Percentiles rank a stretch among this genome's conserved stretches.
phyloP scores from a whole-genome alignment of 106 monocot species.

The Ottelia alismoides region DNA sequence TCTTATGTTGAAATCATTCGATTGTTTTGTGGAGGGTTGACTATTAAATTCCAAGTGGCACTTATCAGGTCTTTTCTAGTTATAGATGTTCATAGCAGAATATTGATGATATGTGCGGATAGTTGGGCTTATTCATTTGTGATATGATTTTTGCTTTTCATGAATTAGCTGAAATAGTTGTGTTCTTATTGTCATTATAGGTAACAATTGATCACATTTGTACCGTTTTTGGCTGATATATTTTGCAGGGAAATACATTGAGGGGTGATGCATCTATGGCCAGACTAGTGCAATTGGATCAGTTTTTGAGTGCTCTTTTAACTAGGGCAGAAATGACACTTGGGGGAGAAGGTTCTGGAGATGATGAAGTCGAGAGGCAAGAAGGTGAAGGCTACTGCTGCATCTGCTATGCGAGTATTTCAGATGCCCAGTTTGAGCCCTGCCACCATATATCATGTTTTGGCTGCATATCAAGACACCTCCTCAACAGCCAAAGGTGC shows the following conservation, averaged over 20 bases:
- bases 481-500: slow-evolving; percentile 79
- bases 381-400: slow-evolving; percentile 59
- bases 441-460: slow-evolving; percentile 79
- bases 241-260: slow-evolving; percentile 60
- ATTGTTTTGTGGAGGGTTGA: no score
- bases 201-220: no score
- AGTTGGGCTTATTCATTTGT: no score
- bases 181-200: no score
- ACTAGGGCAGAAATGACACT: slow-evolving; percentile 21
- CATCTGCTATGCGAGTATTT: slow-evolving; percentile 68
- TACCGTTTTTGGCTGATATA: no score
- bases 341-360: background rate
- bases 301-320: slow-evolving; percentile 45
- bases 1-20: no score
- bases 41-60: no score
- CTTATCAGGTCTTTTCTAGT: no score
- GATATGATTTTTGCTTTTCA: no score
- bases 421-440: slow-evolving; percentile 73
- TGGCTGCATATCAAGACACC: slow-evolving; percentile 86
- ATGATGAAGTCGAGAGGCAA: slow-evolving; percentile 16
- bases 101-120: no score
- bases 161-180: no score
- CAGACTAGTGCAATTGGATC: slow-evolving; percentile 53
- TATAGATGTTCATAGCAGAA: no score
- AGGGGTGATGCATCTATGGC: slow-evolving; percentile 56